Conservation (phyloP, 2,329 filamentous ascomycete genomes). For the Monosporascus sp. region DNA sequence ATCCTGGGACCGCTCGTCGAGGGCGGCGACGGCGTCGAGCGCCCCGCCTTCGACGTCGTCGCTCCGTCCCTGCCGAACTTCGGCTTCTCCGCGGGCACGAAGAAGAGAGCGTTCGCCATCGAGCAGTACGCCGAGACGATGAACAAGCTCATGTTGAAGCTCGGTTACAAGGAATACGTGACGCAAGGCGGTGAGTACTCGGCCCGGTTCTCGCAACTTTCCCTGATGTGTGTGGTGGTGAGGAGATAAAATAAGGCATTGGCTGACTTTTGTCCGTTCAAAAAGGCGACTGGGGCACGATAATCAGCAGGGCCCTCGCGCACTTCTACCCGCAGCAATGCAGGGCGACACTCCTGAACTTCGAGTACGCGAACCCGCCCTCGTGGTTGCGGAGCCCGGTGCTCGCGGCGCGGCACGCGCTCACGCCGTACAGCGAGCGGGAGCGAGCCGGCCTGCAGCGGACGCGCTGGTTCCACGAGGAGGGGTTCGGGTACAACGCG, state of each 20-base stretch:
- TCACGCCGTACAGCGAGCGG: constrained; percentile 46
- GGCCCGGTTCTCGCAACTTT: too few species aligned
- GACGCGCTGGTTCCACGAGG: constrained; percentile 48
- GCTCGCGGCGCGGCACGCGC: constrained; percentile 49
- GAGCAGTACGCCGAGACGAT: constrained; percentile 58
- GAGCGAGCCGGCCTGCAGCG: constrained; percentile 50
- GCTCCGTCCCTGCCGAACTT: constrained; percentile 53
- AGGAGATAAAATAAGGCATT: too few species aligned
- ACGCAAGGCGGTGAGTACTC: constrained; percentile 20
- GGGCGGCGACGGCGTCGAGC: constrained; percentile 20
- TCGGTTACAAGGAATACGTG: constrained; percentile 59
- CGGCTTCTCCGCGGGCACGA: constrained; percentile 38
- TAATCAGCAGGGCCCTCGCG: constrained; percentile 58
- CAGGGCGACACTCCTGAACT: constrained; percentile 58
- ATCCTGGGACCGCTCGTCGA: constrained; percentile 46
- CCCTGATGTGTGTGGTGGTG: too few species aligned
- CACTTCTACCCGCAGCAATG: constrained; percentile 52
- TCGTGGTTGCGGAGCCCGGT: constrained; percentile 46
- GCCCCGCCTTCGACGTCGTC: constrained; percentile 49
- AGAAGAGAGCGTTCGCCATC: constrained; percentile 50
- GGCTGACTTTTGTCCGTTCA: neutral
- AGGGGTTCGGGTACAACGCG: constrained; percentile 55
- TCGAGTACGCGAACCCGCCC: constrained; percentile 42
- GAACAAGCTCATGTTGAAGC: constrained; percentile 62
- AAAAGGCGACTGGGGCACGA: constrained; percentile 63